phyloP scores from a whole-genome alignment of 441 rosid genomes.

The Metrosideros polymorpha region DNA sequence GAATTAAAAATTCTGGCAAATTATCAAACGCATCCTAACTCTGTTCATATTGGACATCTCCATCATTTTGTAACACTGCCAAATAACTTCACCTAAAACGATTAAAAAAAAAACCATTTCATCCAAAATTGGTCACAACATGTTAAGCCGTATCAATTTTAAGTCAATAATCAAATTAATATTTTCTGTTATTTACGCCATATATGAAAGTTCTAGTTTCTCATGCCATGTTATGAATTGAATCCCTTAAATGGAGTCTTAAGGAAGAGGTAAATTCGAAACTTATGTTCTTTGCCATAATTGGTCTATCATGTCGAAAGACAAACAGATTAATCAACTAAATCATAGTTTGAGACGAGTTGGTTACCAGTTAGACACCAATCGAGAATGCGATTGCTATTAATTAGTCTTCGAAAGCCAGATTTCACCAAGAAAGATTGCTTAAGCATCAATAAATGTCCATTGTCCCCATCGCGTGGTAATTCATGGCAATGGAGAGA shows the following conservation, averaged over 20 bases:
- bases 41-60: not conserved
- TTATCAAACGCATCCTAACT: too few species aligned
- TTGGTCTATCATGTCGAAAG: not conserved
- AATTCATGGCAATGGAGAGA: not conserved
- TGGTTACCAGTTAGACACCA: not conserved
- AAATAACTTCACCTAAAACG: not conserved
- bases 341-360: not conserved
- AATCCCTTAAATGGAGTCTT: not conserved
- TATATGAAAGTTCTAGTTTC: not conserved
- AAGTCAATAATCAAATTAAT: not conserved
- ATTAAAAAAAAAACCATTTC: not conserved
- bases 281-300: not conserved
- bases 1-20: too few species aligned
- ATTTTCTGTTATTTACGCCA: not conserved
- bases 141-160: not conserved
- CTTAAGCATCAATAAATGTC: not conserved
- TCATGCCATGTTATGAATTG: not conserved
- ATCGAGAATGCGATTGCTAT: not conserved
- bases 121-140: accelerated
- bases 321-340: not conserved
- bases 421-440: not conserved
- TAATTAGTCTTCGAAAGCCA: not conserved
- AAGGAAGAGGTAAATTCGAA: not conserved
- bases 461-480: not conserved
- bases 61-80: not conserved